Evolutionary conservation across 1,284 basidiomycete genomes (phyloP), one percentile per base, ranked within the genome.

Genomic region (Laetiporus sulphureus): DNA sequence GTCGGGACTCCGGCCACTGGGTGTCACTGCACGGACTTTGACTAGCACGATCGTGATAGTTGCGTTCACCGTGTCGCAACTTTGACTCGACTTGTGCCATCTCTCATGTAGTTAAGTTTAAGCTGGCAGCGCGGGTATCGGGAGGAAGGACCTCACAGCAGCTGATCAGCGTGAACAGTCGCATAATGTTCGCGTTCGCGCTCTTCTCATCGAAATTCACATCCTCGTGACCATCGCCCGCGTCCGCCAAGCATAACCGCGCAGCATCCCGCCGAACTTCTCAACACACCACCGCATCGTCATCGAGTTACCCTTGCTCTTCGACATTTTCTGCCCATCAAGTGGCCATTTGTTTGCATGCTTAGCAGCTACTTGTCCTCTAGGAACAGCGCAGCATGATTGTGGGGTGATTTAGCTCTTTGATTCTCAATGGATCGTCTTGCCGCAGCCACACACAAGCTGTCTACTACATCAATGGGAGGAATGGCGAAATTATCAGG

Each of bases 281-380:
- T 78, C 70, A 40, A 92, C 74, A 7, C 80, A 73, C 57, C 92
- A 81, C 38, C 78, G 69, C 56, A 93, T 65, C 1, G 89, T 93
- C 68, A 92, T 66, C 32, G 79, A 86, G 61, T 92, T 92, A 12
- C 91, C 96, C 35, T 90, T 96, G 64, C 88, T 91, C 78, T 99
- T 98, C 45, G 82, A 85, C 96, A 99, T 99, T 75, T 99, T 99
- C 72, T 94, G 88, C 27, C 95, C 95, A 95, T 89, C 68, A 99
- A 67, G 61, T 99, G 96, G 0, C 96, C 96, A 61, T 99, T 99
- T 44, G 88, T 85, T 22, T 96, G 84, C 73, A 99, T 91, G 52
- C 88, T 83, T 50, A 77, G 58, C 1, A 95, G 96, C 91, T 91
- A 94, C 65, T 94, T 91, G 57, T 92, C 77, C 63, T 93, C 91